Evolutionary conservation across 2,329 filamentous ascomycete genomes (phyloP).

Genomic region (Penicillium thymicola): DNA sequence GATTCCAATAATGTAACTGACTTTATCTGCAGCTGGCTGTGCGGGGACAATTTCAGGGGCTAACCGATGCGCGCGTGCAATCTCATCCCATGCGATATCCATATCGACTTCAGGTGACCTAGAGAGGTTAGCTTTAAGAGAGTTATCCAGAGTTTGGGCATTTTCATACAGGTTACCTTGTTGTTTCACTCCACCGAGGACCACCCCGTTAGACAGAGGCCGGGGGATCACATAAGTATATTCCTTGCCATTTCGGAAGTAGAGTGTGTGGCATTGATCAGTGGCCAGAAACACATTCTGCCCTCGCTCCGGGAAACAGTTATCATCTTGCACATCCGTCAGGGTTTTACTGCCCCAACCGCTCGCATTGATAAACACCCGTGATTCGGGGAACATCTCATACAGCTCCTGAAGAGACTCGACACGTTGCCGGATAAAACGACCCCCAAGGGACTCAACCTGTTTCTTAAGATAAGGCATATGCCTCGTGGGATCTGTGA

Average conservation of each 20-base stretch:
- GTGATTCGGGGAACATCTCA: conserved; percentile 34
- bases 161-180: conserved; percentile 29
- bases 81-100: conserved; percentile 38
- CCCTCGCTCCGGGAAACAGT: conserved; percentile 37
- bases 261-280: conserved; percentile 29
- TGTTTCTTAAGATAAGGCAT: conserved; percentile 35
- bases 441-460: conserved; percentile 31
- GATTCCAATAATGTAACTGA: conserved; percentile 38
- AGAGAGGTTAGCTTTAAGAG: conserved; percentile 3
- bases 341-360: conserved; percentile 36
- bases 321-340: conserved; percentile 34
- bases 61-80: conserved; percentile 38
- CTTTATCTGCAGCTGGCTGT: conserved; percentile 24
- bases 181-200: conserved; percentile 38
- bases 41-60: conserved; percentile 37
- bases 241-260: conserved; percentile 37
- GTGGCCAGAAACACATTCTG: conserved; percentile 39
- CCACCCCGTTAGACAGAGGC: conserved; percentile 31
- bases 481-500: conserved; percentile 38
- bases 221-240: conserved; percentile 42
- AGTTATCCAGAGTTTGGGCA: not conserved
- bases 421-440: conserved; percentile 35
- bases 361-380: conserved; percentile 40
- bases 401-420: conserved; percentile 35
- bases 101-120: conserved; percentile 37